Base-by-base conservation (phyloP, 2,329 filamentous ascomycete genomes). In the Neonectria coccinea region DNA sequence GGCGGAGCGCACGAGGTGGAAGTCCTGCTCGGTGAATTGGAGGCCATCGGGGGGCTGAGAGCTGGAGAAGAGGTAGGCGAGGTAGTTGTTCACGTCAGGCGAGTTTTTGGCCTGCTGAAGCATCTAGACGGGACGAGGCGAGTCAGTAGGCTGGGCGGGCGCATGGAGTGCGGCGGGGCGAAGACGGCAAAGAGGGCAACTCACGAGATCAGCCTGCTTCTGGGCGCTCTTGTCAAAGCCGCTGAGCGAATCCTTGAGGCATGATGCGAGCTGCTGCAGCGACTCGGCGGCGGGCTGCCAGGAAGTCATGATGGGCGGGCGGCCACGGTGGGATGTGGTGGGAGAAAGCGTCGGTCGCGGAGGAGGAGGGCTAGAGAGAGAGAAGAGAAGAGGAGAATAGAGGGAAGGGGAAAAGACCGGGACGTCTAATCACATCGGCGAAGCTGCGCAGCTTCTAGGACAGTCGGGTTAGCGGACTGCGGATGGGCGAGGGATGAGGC, bases 1-100 rank as follows among this genome's bases (percentile, higher is more conserved):
- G 11, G 95, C 92, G 65, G 92, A 92, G 68, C 96, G 91, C 66
- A 97, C 91, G 55, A 93, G 82, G 78, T 91, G 87, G 82, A 93
- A 90, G 76, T 92, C 84, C 68, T 85, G 76, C 70, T 83, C 75
- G 56, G 85, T 86, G 72, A 88, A 86, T 71, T 83, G 83, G 76
- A 92, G 82, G 67, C 84, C 89, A 61, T 83, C 80, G 51, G 91
- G 88, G 55, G 85, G 83, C 68, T 89, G 85, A 61, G 88, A 78
- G 73, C 88, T 93, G 65, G 92, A 93, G 80, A 97, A 93, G 67
- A 99, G 88, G 80, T 92, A 97, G 72, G 93, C 92, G 48, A 99
- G 89, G 80, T 99, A 99, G 82, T 98, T 98, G 84, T 97, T 95
- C 84, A 97, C 92, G 79, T 98, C 95, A 53, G 94, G 94, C 11